Percentiles rank a stretch among this genome's conserved stretches.
Conservation (phyloP, 805 yeast species). For the Maudiozyma bulderi region DNA sequence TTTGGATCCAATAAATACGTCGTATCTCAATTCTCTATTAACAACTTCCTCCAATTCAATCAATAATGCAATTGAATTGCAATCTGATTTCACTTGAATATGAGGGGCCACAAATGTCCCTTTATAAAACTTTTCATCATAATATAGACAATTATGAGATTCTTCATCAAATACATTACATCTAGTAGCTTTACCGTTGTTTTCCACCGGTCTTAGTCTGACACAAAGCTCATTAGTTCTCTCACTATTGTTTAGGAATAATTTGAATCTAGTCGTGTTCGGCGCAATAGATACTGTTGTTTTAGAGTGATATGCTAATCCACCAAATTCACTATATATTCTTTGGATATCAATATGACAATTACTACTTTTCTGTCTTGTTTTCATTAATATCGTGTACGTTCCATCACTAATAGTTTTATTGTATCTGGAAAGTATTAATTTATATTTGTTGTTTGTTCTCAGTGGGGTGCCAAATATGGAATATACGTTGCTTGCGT, state of each 20-base stretch:
- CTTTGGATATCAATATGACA: constrained; percentile 4
- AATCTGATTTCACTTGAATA: constrained; percentile 3
- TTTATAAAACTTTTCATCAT: constrained; percentile 6
- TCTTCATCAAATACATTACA: constrained; percentile 16
- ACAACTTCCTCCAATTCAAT: constrained; percentile 12
- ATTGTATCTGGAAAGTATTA: constrained; percentile 15
- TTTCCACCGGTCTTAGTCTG: constrained; percentile 5
- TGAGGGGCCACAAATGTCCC: constrained; percentile 13
- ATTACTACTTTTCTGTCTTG: background rate
- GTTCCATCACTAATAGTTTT: background rate
- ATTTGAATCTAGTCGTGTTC: constrained; percentile 6
- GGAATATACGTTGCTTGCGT: constrained; percentile 6
- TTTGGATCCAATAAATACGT: constrained; percentile 7
- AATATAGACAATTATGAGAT: constrained; percentile 8
- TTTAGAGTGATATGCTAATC: constrained; percentile 13
- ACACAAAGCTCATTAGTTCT: constrained; percentile 11
- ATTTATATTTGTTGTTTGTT: constrained; percentile 15
- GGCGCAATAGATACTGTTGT: constrained; percentile 6
- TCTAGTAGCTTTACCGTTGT: constrained; percentile 4
- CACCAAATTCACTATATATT: constrained; percentile 16
- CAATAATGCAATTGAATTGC: constrained; percentile 7
- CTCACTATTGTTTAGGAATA: constrained; percentile 1
- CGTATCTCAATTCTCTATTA: background rate
- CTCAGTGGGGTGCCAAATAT: constrained; percentile 9
- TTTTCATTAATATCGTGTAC: background rate